phyloP scores from a whole-genome alignment of 2,329 filamentous ascomycete genomes.

The Fusarium begoniae region DNA sequence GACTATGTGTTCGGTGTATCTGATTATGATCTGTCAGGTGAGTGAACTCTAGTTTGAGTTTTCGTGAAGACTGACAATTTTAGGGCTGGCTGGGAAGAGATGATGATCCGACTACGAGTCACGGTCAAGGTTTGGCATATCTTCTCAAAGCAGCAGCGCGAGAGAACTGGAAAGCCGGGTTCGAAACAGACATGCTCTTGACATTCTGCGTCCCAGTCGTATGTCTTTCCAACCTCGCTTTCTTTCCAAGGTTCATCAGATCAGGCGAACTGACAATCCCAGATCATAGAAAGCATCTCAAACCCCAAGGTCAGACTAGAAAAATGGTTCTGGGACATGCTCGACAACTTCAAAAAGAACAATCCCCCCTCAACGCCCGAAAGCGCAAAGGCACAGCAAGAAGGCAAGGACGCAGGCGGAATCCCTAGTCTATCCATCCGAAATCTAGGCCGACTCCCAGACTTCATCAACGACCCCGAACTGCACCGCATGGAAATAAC shows the following conservation, averaged over 20 bases:
- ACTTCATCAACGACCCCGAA: slow-evolving; percentile 33
- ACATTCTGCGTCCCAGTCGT: slow-evolving; percentile 48
- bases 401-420: background rate
- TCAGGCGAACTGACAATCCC: background rate
- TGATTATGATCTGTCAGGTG: slow-evolving; percentile 50
- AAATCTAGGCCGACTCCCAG: slow-evolving; percentile 22
- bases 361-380: slow-evolving; percentile 11
- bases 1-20: slow-evolving; percentile 50
- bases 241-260: background rate
- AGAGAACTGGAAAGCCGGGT: slow-evolving; percentile 39
- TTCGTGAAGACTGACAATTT: background rate
- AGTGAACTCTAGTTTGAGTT: background rate
- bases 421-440: slow-evolving; percentile 24
- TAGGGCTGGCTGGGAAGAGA: slow-evolving; percentile 46
- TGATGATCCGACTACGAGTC: slow-evolving; percentile 38
- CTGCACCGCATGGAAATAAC: slow-evolving; percentile 30
- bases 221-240: background rate
- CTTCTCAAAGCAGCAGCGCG: slow-evolving; percentile 42
- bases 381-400: background rate
- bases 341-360: slow-evolving; percentile 25
- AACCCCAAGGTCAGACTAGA: slow-evolving; percentile 29
- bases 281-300: slow-evolving; percentile 47
- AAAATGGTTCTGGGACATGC: slow-evolving; percentile 36
- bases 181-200: slow-evolving; percentile 43
- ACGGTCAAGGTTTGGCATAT: slow-evolving; percentile 47